A percentile compares a stretch with the other conserved stretches of the same genome.
Conservation (phyloP, 805 yeast species). For the Komagataella pastoris region DNA sequence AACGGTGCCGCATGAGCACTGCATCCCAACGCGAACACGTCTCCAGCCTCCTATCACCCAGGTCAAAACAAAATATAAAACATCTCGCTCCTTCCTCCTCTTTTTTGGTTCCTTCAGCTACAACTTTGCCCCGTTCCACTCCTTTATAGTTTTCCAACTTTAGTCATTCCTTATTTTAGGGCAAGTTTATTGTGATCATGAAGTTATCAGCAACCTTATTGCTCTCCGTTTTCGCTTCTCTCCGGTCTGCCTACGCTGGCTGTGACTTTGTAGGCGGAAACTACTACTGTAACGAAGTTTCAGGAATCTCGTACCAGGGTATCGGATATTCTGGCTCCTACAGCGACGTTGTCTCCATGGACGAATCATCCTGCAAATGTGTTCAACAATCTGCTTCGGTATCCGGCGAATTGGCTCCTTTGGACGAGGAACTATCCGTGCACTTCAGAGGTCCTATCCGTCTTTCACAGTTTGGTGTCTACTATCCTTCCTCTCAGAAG, state of each 20-base stretch:
- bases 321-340: conserved; percentile 80
- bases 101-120: not conserved
- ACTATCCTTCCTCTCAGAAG: conserved; percentile 42
- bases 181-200: conserved; percentile 5
- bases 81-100: not conserved
- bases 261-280: conserved; percentile 46
- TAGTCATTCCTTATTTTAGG: not conserved
- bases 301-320: conserved; percentile 38
- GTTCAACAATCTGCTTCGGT: conserved; percentile 41
- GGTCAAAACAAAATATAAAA: not conserved
- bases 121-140: not conserved
- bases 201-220: conserved; percentile 9
- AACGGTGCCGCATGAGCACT: not conserved
- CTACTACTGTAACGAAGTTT: conserved; percentile 67
- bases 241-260: conserved; percentile 7
- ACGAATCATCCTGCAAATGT: conserved; percentile 48
- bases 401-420: conserved; percentile 64
- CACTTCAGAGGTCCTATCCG: conserved; percentile 86
- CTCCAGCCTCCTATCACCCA: not conserved
- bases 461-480: conserved; percentile 79
- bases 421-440: conserved; percentile 76
- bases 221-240: conserved; percentile 10
- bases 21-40: not conserved
- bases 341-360: conserved; percentile 63
- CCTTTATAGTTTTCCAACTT: not conserved